Base-by-base conservation (phyloP, 257 asterid genomes). In the Nicotiana tomentosiformis region DNA sequence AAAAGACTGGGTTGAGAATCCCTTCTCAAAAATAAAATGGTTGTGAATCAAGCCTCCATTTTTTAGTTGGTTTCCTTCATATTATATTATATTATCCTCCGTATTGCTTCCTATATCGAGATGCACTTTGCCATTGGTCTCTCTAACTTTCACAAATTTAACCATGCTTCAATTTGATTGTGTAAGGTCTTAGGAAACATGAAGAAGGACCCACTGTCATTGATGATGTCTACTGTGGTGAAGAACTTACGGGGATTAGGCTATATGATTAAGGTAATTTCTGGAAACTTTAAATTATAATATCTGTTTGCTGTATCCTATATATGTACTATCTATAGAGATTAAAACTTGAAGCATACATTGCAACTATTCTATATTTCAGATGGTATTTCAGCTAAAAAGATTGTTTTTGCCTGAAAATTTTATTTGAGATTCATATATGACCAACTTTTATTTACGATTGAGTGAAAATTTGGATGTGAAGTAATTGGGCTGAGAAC, bases 181-280 rank as follows among this genome's bases (percentile, higher is more conserved):
- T 29, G 87, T 84, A 85, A 95, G 99, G 93, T 96, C 91, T 86
- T 96, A 89, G 98, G 97, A 82, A 91, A 88, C 93, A 86, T 93
- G 98, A 87, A 89, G 90, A 91, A 92, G 88, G 94, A 96, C 87
- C 91, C 97, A 49, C 86, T 92, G 35, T 86, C 98, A 14, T 85
- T 96, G 90, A 91, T 93, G 97, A 87, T 96, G 30, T 92, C 87
- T 90, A 91, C 98, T 67, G 94, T 96, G 84, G 87, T 90, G 90
- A 92, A 90, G 93, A 90, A 88, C 84, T 90, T 96, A 80, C 88
- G 90, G 88, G 90, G 83, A 62, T 90, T 94, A 49, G 97, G 99
- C 77, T 96, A 96, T 86, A 79, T 87, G 87, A 82, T 96, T 64
- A 92, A 96, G 99, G 99, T 96, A 88, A 55, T 78, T 83, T 85